Percentiles rank a stretch among this genome's conserved stretches.
Evolutionary conservation across 2,329 filamentous ascomycete species (phyloP).

Genomic region (Aspergillus unguis): DNA sequence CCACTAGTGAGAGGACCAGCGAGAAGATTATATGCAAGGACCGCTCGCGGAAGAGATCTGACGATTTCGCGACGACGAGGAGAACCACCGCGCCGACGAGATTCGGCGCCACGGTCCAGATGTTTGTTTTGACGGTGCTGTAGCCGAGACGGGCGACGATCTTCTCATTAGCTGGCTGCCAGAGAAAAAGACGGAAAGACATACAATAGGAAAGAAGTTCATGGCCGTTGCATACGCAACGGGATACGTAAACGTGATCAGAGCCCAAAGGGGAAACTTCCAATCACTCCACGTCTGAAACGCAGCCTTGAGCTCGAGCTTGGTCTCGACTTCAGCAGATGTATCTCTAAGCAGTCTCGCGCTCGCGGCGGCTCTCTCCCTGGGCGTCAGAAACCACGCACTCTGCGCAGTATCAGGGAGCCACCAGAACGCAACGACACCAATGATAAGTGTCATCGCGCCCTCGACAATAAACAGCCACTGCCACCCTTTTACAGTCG

Average conservation of each 20-base stretch:
- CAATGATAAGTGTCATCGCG: conserved; percentile 31
- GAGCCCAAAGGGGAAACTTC: conserved; percentile 45
- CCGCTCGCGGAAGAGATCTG: conserved; percentile 46
- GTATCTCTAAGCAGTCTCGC: conserved; percentile 47
- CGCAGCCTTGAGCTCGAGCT: conserved; percentile 41
- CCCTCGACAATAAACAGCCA: conserved; percentile 47
- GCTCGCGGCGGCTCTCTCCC: conserved; percentile 40
- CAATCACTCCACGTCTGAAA: conserved; percentile 44
- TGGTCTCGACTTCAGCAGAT: conserved; percentile 36
- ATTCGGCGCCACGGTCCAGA: conserved; percentile 51
- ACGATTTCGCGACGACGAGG: conserved; percentile 44
- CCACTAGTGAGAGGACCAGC: conserved; percentile 41
- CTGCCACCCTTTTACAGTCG: conserved; percentile 46
- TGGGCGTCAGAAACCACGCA: conserved; percentile 39
- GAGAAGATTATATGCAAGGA: conserved; percentile 46
- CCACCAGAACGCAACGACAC: conserved; percentile 31
- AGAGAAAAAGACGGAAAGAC: neutral
- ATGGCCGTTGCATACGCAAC: conserved; percentile 47
- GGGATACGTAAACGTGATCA: conserved; percentile 49
- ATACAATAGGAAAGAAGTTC: conserved; percentile 48
- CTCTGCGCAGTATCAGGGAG: conserved; percentile 31
- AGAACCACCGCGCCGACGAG: conserved; percentile 48
- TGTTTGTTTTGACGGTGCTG: conserved; percentile 46
- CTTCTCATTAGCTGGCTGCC: neutral
- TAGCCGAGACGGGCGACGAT: conserved; percentile 48